These are phyloP conservation scores for Abrus pulchellus DNA, from an alignment of 306 rosid species.

Conservation along the genomic window DNA sequence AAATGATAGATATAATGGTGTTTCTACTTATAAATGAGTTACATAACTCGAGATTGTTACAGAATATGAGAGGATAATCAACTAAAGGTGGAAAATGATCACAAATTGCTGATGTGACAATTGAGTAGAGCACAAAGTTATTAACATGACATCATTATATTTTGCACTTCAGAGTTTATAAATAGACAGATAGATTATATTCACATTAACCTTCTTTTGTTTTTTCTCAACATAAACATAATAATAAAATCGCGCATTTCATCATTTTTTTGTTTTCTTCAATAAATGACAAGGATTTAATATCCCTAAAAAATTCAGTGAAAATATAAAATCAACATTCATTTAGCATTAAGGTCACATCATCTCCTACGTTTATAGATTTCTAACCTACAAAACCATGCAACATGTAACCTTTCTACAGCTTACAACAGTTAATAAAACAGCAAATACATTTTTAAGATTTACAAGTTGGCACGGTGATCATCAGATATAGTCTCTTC, in stretches of 20 bases:
- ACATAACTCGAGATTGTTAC: too few species aligned
- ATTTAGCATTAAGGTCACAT: conserved; percentile 28
- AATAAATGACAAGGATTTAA: conserved; percentile 19
- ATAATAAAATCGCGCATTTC: conserved; percentile 10
- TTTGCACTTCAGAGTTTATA: background rate
- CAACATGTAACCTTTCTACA: conserved; percentile 44
- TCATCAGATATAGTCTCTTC: conserved; percentile 80
- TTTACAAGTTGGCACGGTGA: conserved; percentile 53
- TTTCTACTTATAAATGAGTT: too few species aligned
- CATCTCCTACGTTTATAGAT: conserved; percentile 43
- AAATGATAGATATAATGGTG: too few species aligned
- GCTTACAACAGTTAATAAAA: conserved; percentile 5
- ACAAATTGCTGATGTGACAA: background rate
- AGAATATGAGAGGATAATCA: background rate
- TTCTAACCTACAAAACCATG: conserved; percentile 47
- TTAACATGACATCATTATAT: background rate
- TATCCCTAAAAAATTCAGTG: conserved; percentile 12
- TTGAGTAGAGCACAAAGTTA: background rate
- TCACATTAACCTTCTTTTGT: background rate
- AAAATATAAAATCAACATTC: conserved; percentile 29
- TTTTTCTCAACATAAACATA: background rate
- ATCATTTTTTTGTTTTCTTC: background rate
- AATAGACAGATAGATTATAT: background rate
- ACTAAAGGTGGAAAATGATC: background rate
- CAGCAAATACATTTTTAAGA: conserved; percentile 35